A percentile compares a stretch with the other conserved stretches of the same genome.
Conservation (phyloP, 2,329 filamentous ascomycete genomes). For the Eutypa lata region DNA sequence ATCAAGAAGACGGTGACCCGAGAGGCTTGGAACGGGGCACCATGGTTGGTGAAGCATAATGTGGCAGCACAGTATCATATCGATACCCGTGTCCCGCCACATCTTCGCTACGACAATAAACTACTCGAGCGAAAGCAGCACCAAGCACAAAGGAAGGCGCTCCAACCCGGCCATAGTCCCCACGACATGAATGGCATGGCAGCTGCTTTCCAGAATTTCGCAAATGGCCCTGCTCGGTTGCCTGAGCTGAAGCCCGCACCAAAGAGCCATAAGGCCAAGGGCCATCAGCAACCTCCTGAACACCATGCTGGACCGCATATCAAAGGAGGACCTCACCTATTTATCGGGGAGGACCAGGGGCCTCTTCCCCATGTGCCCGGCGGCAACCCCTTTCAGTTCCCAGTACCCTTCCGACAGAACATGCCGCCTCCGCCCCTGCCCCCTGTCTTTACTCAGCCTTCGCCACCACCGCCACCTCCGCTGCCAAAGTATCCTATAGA, state of each 20-base stretch:
- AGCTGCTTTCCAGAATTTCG: slow-evolving; percentile 29
- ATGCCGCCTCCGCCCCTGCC: slow-evolving; percentile 45
- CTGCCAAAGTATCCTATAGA: slow-evolving; percentile 94
- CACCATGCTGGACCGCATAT: slow-evolving; percentile 35
- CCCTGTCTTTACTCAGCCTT: slow-evolving; percentile 36
- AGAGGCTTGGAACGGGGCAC: slow-evolving; percentile 92
- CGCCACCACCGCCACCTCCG: slow-evolving; percentile 65
- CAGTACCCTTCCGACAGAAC: slow-evolving; percentile 40
- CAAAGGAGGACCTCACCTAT: slow-evolving; percentile 36
- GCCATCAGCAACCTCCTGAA: slow-evolving; percentile 37
- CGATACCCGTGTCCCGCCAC: slow-evolving; percentile 77
- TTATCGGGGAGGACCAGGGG: slow-evolving; percentile 34
- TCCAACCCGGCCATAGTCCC: slow-evolving; percentile 28
- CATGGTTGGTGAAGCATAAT: slow-evolving; percentile 88
- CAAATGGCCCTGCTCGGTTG: slow-evolving; percentile 50
- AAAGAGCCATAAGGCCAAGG: slow-evolving; percentile 66
- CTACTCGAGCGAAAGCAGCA: slow-evolving; percentile 72
- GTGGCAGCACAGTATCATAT: slow-evolving; percentile 84
- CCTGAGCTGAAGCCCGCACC: slow-evolving; percentile 72
- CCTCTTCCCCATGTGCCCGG: slow-evolving; percentile 38
- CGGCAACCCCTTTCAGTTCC: slow-evolving; percentile 46
- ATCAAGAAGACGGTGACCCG: slow-evolving; percentile 92
- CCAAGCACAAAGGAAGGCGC: slow-evolving; percentile 62
- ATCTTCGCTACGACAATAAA: slow-evolving; percentile 79
- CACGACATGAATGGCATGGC: slow-evolving; percentile 40